These are phyloP conservation scores for Malania oleifera DNA, from an alignment of 164 flowering plant genomes.

Conservation along the genomic window DNA sequence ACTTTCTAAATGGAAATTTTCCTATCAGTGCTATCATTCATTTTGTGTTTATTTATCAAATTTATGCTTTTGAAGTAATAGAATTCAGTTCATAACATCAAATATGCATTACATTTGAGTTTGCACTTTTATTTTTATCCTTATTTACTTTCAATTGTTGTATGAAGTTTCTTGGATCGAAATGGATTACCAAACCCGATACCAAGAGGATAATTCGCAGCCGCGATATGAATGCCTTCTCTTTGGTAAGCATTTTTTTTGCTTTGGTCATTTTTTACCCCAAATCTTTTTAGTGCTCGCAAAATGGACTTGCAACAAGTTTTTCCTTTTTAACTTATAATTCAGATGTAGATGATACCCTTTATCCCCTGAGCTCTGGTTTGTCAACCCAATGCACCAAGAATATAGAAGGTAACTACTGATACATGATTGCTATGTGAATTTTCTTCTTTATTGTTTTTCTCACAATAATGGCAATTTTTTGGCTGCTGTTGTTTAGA, in stretches of 20 bases:
- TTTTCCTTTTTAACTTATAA: conserved; percentile 3
- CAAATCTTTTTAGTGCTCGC: no score
- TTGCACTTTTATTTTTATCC: background rate
- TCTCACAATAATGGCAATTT: background rate
- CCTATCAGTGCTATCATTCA: no score
- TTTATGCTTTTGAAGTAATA: no score
- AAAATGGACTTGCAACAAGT: no score
- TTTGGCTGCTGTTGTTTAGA: conserved; percentile 27
- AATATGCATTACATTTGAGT: background rate
- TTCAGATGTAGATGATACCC: conserved; percentile 77
- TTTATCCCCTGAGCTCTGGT: conserved; percentile 72
- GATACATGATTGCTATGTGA: no score
- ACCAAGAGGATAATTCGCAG: conserved; percentile 18
- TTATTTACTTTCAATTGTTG: background rate
- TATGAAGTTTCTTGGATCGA: conserved; percentile 1
- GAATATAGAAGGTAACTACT: conserved; percentile 55
- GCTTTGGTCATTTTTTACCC: no score
- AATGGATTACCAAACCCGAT: conserved; percentile 42
- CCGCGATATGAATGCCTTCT: conserved; percentile 65
- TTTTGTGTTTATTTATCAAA: no score
- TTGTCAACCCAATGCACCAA: conserved; percentile 38
- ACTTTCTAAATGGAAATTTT: no score
- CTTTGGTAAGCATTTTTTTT: conserved; percentile 41
- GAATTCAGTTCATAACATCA: no score
- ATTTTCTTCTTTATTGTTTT: background rate